Evolutionary conservation across 495 filamentous ascomycete genomes (phyloP), one percentile per base, ranked within the genome.

Genomic region (Rostrohypoxylon terebratum): DNA sequence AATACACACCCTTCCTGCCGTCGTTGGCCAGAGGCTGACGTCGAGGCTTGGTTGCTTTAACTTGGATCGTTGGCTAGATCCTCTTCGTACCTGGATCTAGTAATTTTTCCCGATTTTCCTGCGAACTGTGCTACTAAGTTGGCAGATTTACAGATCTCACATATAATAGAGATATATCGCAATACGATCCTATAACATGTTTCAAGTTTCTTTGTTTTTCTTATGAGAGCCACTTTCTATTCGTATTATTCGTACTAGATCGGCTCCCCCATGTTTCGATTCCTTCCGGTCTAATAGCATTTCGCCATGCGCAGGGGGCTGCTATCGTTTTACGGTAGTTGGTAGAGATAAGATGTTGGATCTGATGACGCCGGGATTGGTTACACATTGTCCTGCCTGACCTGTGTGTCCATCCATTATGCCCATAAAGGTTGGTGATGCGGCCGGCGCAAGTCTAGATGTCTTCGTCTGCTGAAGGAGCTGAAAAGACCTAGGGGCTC

Each of bases 341-440:
- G 16, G 42, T 23, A 48, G n/a, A 71, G 68, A 71, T 71, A 71
- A 71, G 68, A 47, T 53, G 45, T 71, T 60, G 53, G 44, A 61
- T 65, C 68, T 65, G 60, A 71, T 71, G 68, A 71, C 61, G 34
- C 54, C 47, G 34, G 68, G 58, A 65, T 55, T 55, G 58, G 67
- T 70, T 59, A 44, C 44, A 64, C 53, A 23, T 63, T 51, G 59
- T 63, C 66, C 66, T 69, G 51, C 51, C 51, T 59, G 33, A 58
- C 59, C 40, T 59, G 42, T 33, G 36, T 33, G 54, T 55, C 58
- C 42, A 14, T 64, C 44, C 23, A 36, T 28, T 1, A 59, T 62
- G 20, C 7, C 53, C 42, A 50, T 21, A 21, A 57, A 23, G 31
- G 33, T 45, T 44, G 51, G 53, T 8, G 40, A n/a, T n/a, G 33